Evolutionary conservation across 768 basidiomycete species (phyloP), one percentile per base, ranked within the genome.

Genomic region (Naganishia vishniacii): DNA sequence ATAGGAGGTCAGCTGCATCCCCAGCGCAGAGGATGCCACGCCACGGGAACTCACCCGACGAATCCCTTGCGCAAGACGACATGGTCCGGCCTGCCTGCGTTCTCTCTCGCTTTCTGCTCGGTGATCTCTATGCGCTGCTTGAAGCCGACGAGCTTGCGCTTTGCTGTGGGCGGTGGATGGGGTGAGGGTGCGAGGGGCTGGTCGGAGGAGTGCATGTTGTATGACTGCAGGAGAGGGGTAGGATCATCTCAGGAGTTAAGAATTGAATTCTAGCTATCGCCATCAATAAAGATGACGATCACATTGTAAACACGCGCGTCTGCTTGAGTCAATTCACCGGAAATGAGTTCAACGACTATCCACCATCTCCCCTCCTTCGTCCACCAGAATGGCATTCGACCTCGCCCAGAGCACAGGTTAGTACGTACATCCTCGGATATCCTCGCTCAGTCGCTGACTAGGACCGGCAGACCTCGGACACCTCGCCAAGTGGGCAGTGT

Each of bases 401-500:
- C 53, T 37, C 13, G 53, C 53, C 23, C 53, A 56, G n/a, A 40
- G 20, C 8, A 60, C 42, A 60, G 59, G 59, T 60, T 26, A 16
- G 44, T 44, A 29, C 40, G 41, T 31, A 63, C 68, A 65, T 48
- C 40, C n/a, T n/a, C n/a, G n/a, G n/a, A n/a, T 58, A n/a, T 59
- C 47, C 37, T 40, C 37, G 4, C 56, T 34, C 29, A 26, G 12
- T 16, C 32, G 18, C 47, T 31, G 34, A 23, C 6, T 5, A 23
- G 3, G 5, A 58, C 70, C 59, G 51, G 47, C 75, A 40, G 79
- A 80, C 61, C 65, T 99, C 59, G 91, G 91, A 9, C 81, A 84
- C 45, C 83, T 89, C 34, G 95, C 89, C 46, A 87, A 87, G 70
- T 99, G 94, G 95, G 88, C 90, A 12, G 94, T 98, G 3, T 97